Conservation (phyloP, 73 alveolate genomes). For the Paramecium bursaria region DNA sequence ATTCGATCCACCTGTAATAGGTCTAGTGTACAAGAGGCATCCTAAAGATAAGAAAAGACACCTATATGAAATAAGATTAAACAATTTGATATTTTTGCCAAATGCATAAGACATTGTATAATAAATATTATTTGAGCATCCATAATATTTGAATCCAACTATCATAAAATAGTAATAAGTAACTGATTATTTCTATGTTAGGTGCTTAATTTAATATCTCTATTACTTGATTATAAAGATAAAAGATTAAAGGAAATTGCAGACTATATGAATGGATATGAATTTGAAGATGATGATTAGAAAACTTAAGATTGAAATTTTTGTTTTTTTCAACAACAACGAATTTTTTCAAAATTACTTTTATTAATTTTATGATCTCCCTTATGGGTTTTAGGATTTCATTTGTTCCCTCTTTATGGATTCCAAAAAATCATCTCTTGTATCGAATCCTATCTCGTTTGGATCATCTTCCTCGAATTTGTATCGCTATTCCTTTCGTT, state of each 20-base stretch:
- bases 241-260: conserved; percentile 12
- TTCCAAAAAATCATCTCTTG: conserved; percentile 25
- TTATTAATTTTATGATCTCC: no score
- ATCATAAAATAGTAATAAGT: conserved; percentile 27
- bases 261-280: conserved; percentile 12
- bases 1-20: conserved; percentile 63
- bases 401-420: background rate
- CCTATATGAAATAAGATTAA: conserved; percentile 56
- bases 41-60: conserved; percentile 65
- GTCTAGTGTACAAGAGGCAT: conserved; percentile 59
- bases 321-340: no score
- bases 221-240: conserved; percentile 12
- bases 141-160: background rate
- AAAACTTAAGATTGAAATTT: no score
- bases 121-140: conserved; percentile 45
- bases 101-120: conserved; percentile 50
- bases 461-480: conserved; percentile 52
- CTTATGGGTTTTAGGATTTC: no score
- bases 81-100: conserved; percentile 40
- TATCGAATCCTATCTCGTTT: conserved; percentile 28
- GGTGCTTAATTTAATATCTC: conserved; percentile 28
- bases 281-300: background rate
- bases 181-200: background rate
- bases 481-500: conserved; percentile 7
- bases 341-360: no score